Conservation (phyloP, 2,329 filamentous ascomycete species). For the Pseudogymnoascus sp. region DNA sequence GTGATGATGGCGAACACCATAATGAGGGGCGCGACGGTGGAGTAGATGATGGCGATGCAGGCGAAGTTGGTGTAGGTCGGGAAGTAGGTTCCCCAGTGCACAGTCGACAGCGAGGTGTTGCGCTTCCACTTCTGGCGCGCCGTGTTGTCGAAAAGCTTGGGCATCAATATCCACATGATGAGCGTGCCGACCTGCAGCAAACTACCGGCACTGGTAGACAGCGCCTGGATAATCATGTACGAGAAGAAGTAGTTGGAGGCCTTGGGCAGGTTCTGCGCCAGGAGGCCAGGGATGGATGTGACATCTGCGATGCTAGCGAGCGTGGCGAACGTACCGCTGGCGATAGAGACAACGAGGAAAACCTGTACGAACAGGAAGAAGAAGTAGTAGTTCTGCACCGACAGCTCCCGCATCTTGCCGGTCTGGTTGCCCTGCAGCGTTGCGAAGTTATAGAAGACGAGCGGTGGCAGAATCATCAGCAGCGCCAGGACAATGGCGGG, state of each 20-base stretch:
- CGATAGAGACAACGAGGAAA: conserved; percentile 83
- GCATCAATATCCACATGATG: conserved; percentile 71
- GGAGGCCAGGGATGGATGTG: conserved; percentile 55
- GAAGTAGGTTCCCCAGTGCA: conserved; percentile 91
- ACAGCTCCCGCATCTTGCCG: conserved; percentile 65
- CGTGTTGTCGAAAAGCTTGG: conserved; percentile 76
- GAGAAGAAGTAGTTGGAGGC: conserved; percentile 97
- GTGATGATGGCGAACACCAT: conserved; percentile 89
- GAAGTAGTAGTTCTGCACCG: conserved; percentile 91
- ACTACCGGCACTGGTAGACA: conserved; percentile 84
- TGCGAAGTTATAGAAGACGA: conserved; percentile 68
- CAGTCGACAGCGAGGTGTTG: conserved; percentile 66
- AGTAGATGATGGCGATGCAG: conserved; percentile 84
- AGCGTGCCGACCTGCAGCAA: conserved; percentile 76
- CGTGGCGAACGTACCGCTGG: conserved; percentile 61
- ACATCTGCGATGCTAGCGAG: conserved; percentile 55
- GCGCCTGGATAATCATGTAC: conserved; percentile 91
- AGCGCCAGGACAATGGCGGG: conserved; percentile 70
- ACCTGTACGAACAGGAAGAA: conserved; percentile 89
- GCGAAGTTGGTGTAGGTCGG: conserved; percentile 95
- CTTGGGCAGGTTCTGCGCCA: conserved; percentile 74
- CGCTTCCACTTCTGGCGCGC: conserved; percentile 73
- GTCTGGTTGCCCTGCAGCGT: conserved; percentile 73
- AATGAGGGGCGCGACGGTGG: conserved; percentile 81
- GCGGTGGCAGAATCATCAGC: conserved; percentile 70